Base-by-base conservation (phyloP, 352 stramenopile species). In the Pythium dissotocum region DNA sequence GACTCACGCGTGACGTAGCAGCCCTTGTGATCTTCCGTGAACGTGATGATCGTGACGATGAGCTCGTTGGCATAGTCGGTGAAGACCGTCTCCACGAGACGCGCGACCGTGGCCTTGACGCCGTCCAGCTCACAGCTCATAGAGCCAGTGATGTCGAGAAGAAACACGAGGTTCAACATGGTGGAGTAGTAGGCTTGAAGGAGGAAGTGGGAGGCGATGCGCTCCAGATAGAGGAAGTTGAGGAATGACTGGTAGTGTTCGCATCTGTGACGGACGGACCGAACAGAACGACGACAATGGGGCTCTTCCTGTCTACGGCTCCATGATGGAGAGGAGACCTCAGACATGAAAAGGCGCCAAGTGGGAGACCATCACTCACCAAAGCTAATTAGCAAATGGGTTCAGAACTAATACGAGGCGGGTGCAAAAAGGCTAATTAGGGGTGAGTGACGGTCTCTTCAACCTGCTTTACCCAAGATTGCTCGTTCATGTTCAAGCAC, bases 71-170 rank as follows among this genome's bases (percentile, higher is more conserved):
- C 70, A 33, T 84, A 65, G n/a, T 85, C 77, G 6, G 30, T 53
- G 21, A 83, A 89, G 9, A 84, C 81, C 0, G 77, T 79, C 24
- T 77, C 61, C 3, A 88, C 77, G 55, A 91, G 73, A 42, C 79
- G 75, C 6, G 70, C 62, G 57, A 89, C 79, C n/a, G 79, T 91
- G 53, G 71, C 56, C 72, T 88, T 89, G 42, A 89, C 77, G 8
- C 79, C 83, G 38, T 73, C 64, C 28, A 91, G 55, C 58, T 91
- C 78, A 26, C 55, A 78, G 62, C 70, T 66, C 83, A 91, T 91
- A 51, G 83, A 91, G 62, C 83, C 83, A 7, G 83, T 91, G 75
- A 91, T 91, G 72, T 89, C 83, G 69, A 91, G 74, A 18, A 89
- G 66, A 71, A 91, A 89, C 28, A 70, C 83, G 64, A 91, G 68